A percentile compares a stretch with the other conserved stretches of the same genome.
Evolutionary conservation across 2,329 filamentous ascomycete genomes (phyloP).

Genomic region (Aspergillus flavus): DNA sequence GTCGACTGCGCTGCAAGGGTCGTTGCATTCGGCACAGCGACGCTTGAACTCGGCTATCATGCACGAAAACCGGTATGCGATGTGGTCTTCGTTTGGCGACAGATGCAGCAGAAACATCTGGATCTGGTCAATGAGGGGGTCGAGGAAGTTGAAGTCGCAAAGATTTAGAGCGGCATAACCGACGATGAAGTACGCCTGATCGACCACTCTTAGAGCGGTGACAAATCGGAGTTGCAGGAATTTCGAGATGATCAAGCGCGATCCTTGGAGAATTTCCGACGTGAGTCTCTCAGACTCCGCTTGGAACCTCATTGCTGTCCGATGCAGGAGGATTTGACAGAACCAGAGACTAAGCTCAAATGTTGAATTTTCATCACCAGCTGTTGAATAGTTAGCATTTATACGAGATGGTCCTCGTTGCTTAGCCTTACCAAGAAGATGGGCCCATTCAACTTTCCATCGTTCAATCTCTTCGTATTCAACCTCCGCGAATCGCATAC

Average conservation of each 20-base stretch:
- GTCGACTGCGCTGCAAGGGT: conserved; percentile 17
- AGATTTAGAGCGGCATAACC: conserved; percentile 40
- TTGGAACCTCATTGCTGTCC: conserved; percentile 32
- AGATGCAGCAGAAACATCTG: conserved; percentile 37
- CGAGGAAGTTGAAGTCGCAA: conserved; percentile 36
- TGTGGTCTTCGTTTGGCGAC: conserved; percentile 35
- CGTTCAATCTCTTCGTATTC: conserved; percentile 38
- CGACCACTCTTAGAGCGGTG: conserved; percentile 30
- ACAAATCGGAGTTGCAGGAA: conserved; percentile 34
- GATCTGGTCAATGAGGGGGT: conserved; percentile 36
- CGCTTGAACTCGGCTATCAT: conserved; percentile 35
- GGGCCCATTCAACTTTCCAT: conserved; percentile 39
- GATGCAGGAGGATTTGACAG: conserved; percentile 38
- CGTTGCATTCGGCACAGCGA: conserved; percentile 27
- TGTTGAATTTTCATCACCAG: conserved; percentile 32
- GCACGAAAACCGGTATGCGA: conserved; percentile 36
- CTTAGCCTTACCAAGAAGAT: conserved; percentile 30
- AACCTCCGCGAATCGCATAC: conserved; percentile 28
- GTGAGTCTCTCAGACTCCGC: conserved; percentile 29
- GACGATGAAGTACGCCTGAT: conserved; percentile 38
- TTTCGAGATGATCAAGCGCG: conserved; percentile 33
- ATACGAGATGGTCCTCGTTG: neutral
- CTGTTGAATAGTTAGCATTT: conserved; percentile 18
- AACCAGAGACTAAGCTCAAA: conserved; percentile 39
- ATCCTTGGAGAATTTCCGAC: conserved; percentile 32